Conservation (phyloP, 768 basidiomycete species). For the Collybia nuda region DNA sequence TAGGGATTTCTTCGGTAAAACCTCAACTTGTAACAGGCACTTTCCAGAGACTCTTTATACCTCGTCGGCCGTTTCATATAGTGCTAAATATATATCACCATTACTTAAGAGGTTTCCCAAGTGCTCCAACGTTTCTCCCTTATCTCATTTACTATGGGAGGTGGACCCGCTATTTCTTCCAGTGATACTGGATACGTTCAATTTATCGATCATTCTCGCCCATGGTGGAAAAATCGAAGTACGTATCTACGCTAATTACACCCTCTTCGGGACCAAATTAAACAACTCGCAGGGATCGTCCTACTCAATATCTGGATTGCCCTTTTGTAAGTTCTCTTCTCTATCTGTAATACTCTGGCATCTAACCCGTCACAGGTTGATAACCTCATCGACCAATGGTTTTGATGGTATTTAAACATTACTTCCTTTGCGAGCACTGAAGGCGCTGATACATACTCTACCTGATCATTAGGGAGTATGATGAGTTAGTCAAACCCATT, state of each 20-base stretch:
- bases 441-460: constrained; percentile 2
- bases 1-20: neutral
- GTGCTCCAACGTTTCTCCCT: neutral
- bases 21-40: neutral
- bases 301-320: constrained; percentile 55
- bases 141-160: constrained; percentile 40
- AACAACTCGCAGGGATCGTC: constrained; percentile 36
- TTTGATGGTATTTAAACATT: constrained; percentile 47
- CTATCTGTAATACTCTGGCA: neutral
- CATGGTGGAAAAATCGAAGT: constrained; percentile 64
- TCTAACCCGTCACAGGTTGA: constrained; percentile 33
- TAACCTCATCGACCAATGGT: constrained; percentile 63
- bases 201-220: constrained; percentile 46
- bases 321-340: constrained; percentile 40
- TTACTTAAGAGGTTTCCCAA: constrained; percentile 23
- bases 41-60: constrained; percentile 7
- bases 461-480: constrained; percentile 41
- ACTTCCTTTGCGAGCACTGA: neutral
- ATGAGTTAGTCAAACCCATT: constrained; percentile 43
- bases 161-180: constrained; percentile 35
- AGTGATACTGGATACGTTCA: constrained; percentile 36
- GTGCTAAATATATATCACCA: constrained; percentile 40
- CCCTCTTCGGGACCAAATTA: no score
- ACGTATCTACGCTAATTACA: constrained; percentile 12
- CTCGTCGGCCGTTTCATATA: neutral